Conservation (phyloP, 805 yeast genomes). For the Candida corydali region DNA sequence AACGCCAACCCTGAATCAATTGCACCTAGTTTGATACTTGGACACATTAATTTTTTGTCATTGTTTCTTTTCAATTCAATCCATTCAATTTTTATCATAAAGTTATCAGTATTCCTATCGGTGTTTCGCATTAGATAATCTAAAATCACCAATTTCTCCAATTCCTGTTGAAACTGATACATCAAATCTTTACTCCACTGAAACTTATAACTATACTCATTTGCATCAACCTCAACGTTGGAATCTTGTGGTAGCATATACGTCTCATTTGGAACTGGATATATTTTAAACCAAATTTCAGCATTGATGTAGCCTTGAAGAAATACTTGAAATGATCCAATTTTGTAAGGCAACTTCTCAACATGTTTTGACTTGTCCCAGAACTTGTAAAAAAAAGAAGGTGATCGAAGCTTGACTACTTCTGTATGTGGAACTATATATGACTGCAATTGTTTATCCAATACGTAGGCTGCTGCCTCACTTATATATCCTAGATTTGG, state of each 20-base stretch:
- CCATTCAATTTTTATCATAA: slow-evolving; percentile 69
- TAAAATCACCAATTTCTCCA: slow-evolving; percentile 65
- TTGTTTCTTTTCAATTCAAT: slow-evolving; percentile 10
- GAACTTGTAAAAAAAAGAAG: slow-evolving; percentile 48
- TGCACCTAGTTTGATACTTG: slow-evolving; percentile 56
- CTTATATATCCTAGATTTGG: slow-evolving; percentile 71
- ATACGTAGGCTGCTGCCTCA: slow-evolving; percentile 66
- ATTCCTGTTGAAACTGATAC: slow-evolving; percentile 51
- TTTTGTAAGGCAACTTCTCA: slow-evolving; percentile 38
- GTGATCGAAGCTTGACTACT: slow-evolving; percentile 45
- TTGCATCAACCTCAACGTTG: slow-evolving; percentile 14
- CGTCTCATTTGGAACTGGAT: slow-evolving; percentile 50
- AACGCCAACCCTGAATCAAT: slow-evolving; percentile 72
- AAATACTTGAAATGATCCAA: slow-evolving; percentile 68
- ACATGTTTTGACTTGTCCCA: slow-evolving; percentile 33
- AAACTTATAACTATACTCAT: slow-evolving; percentile 25
- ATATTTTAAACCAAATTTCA: slow-evolving; percentile 47
- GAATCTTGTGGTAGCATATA: slow-evolving; percentile 15
- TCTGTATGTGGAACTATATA: slow-evolving; percentile 66
- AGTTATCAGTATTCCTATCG: slow-evolving; percentile 69
- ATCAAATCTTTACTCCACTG: slow-evolving; percentile 51
- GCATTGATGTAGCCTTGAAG: slow-evolving; percentile 58
- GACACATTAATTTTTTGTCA: slow-evolving; percentile 17
- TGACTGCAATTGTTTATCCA: slow-evolving; percentile 57
- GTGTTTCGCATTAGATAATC: slow-evolving; percentile 75